Base-by-base conservation (phyloP, 139 green algal species). In the Asterochloris sp. region DNA sequence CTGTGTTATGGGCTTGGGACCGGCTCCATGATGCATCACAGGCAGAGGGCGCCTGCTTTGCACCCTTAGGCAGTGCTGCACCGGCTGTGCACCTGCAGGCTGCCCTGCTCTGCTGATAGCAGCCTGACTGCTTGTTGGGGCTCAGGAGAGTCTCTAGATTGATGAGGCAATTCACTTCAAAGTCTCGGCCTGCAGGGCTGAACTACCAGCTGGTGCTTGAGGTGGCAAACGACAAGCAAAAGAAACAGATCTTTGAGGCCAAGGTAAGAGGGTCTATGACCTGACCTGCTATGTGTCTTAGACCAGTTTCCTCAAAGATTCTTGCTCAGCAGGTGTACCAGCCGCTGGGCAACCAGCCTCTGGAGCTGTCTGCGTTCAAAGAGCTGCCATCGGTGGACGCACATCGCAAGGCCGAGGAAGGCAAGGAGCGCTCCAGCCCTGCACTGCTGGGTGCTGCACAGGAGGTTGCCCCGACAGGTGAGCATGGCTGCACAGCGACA, bases 161-260 rank as follows among this genome's bases (percentile, higher is more conserved):
- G 0, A 17, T 54, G 16, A 67, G n/a, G 28, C 16, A 23, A 66
- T 63, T 17, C n/a, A 78, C 62, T 24, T 77, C 23, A 28, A 15
- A 16, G n/a, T 62, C 66, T 16, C 28, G 84, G 26, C 27, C 81
- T 10, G 73, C 86, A 73, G 88, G 88, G n/a, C 89, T 81, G 29
- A 91, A 91, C 79, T 91, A 86, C 82, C 79, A 82, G 19, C 83
- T 91, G 21, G 76, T 84, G 1, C n/a, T 91, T 23, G 81, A 87
- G 38, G 79, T 83, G 16, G 77, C 82, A 13, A 82, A 71, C 27
- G 66, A 73, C 13, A 74, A 54, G 24, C 13, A 76, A 13, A 74
- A 79, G 13, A 62, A 67, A 12, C 75, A 82, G 38, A 85, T 73
- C 47, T 87, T 83, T 76, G 76, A 91, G 69, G 88, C 83, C 4